Evolutionary conservation across 495 filamentous ascomycete species (phyloP).

Genomic region (Apodospora peruviana): DNA sequence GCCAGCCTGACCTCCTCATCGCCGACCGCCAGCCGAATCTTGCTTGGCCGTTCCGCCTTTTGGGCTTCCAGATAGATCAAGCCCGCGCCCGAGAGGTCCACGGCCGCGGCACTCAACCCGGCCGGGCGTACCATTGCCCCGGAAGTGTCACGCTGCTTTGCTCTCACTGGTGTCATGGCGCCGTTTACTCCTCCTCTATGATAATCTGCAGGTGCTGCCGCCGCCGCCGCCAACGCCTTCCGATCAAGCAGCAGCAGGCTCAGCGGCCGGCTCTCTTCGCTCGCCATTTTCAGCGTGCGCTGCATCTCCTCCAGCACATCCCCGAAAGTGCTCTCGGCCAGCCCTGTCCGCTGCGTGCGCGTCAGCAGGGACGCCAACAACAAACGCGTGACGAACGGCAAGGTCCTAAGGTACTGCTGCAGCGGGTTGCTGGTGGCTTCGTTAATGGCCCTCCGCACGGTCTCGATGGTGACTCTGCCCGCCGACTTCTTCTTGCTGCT

Average conservation of each 20-base stretch:
- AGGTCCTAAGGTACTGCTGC: slow-evolving; percentile 75
- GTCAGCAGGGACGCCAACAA: slow-evolving; percentile 77
- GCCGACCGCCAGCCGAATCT: slow-evolving; percentile 76
- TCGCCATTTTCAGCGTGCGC: slow-evolving; percentile 56
- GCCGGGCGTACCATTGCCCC: slow-evolving; percentile 42
- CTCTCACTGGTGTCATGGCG: background rate
- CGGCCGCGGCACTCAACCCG: slow-evolving; percentile 65
- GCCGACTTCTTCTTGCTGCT: slow-evolving; percentile 20
- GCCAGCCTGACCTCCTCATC: slow-evolving; percentile 87
- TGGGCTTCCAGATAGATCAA: slow-evolving; percentile 75
- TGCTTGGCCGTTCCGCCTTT: slow-evolving; percentile 76
- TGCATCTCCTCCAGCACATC: slow-evolving; percentile 89
- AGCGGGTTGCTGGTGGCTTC: slow-evolving; percentile 91
- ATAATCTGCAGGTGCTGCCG: too few relatives aligned
- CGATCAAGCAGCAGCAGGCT: slow-evolving; percentile 21
- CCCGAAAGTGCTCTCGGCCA: slow-evolving; percentile 81
- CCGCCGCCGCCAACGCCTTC: slow-evolving; percentile 1
- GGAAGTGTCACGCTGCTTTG: slow-evolving; percentile 4
- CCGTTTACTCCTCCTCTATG: slow-evolving; percentile 1
- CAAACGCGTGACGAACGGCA: slow-evolving; percentile 77
- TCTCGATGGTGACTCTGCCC: slow-evolving; percentile 79
- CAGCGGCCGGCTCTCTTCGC: slow-evolving; percentile 43
- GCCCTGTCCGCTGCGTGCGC: slow-evolving; percentile 72
- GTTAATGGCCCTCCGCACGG: slow-evolving; percentile 87
- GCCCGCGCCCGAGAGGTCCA: slow-evolving; percentile 80